phyloP scores from a whole-genome alignment of 2,329 filamentous ascomycete genomes.

The Cordyceps militaris region DNA sequence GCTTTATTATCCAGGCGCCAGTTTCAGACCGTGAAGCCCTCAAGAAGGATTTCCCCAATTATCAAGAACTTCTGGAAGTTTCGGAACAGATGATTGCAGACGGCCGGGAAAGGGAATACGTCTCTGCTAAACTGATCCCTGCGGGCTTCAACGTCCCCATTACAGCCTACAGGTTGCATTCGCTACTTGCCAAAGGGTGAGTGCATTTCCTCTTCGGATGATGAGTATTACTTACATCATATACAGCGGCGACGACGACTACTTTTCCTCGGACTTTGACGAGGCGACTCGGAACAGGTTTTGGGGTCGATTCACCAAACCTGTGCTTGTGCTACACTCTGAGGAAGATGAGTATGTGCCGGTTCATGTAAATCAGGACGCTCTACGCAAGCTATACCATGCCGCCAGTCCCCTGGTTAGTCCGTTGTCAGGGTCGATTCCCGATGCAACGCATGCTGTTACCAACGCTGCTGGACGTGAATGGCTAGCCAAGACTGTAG shows the following conservation, averaged over 20 bases:
- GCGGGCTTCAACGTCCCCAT: slow-evolving; percentile 37
- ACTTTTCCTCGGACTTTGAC: slow-evolving; percentile 74
- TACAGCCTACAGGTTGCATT: slow-evolving; percentile 46
- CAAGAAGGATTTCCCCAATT: slow-evolving; percentile 36
- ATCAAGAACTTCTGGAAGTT: slow-evolving; percentile 38
- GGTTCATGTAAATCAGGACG: slow-evolving; percentile 46
- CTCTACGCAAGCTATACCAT: slow-evolving; percentile 52
- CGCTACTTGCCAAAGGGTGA: slow-evolving; percentile 44
- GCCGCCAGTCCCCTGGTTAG: slow-evolving; percentile 39
- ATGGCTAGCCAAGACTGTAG: slow-evolving; percentile 43
- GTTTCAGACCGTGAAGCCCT: slow-evolving; percentile 69
- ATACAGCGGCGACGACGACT: slow-evolving; percentile 68
- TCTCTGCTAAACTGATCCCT: slow-evolving; percentile 42
- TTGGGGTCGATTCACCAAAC: slow-evolving; percentile 58
- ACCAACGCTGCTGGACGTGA: slow-evolving; percentile 36
- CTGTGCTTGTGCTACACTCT: slow-evolving; percentile 58
- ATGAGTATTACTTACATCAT: not conserved
- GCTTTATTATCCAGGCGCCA: slow-evolving; percentile 72
- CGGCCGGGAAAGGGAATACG: slow-evolving; percentile 46
- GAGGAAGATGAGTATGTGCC: slow-evolving; percentile 62
- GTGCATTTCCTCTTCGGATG: slow-evolving; percentile 18
- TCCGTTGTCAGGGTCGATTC: slow-evolving; percentile 45
- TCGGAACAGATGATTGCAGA: slow-evolving; percentile 49
- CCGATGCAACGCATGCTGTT: slow-evolving; percentile 45
- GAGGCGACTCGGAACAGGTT: slow-evolving; percentile 48